Base-by-base conservation (phyloP, 139 green algal genomes). In the Ostreobium quekettii region DNA sequence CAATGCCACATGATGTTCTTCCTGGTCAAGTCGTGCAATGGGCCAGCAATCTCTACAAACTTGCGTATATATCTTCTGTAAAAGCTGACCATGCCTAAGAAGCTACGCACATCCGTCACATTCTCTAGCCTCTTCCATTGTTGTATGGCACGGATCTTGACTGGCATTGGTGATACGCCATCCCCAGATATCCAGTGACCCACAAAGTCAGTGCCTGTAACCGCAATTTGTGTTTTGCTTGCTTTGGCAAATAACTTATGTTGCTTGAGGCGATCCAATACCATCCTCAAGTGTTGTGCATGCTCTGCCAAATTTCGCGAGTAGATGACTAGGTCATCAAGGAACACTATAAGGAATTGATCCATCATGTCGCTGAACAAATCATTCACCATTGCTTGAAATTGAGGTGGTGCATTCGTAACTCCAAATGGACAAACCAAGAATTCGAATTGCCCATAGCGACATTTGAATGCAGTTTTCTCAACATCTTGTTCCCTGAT, bases 311-410 rank as follows among this genome's bases (percentile, higher is more conserved):
- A 24, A 22, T 22, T 76, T n/a, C 64, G 42, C 22, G 48, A 74
- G 47, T 71, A 83, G 6, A 84, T 78, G 24, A 83, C 38, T 1
- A 85, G 77, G 31, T 88, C 77, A 67, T 86, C 78, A 4, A 88
- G 64, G 33, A 82, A 86, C 31, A 85, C 64, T 22, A 78, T 33
- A 1, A 88, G 68, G 48, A 78, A 86, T 3, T 67, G n/a, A 61
- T 80, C 72, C 48, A 85, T 39, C 11, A 64, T 61, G 1, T 63
- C 30, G 3, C 59, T 4, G 3, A 89, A 76, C 1, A 82, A 65
- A 8, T 77, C 33, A 38, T 83, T 78, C 73, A 84, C 82, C 19
- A 66, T 29, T 24, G 74, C 30, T 48, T 75, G 5, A 63, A 78
- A 83, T 1, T 64, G 48, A 1, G 67, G 58, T 48, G 80, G 80